Conservation (phyloP, 108 stramenopile species). For the Pseudonitzschia delicatissima region DNA sequence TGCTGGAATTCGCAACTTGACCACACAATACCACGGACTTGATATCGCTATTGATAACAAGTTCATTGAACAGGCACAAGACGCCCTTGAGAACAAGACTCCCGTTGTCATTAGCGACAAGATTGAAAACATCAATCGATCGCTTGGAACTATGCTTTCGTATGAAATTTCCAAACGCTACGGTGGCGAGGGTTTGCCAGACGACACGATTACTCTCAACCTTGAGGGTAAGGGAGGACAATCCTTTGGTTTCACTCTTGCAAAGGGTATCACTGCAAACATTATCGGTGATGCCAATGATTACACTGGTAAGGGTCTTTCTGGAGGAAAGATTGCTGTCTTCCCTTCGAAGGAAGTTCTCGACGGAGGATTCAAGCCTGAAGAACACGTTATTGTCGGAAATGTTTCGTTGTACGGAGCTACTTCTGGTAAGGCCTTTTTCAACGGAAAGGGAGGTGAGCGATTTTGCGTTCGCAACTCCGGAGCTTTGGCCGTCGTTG, state of each 20-base stretch:
- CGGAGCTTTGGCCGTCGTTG: constrained; percentile 94
- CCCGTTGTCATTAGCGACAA: constrained; percentile 78
- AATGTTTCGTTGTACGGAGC: constrained; percentile 97
- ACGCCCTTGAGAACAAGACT: constrained; percentile 78
- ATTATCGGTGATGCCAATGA: constrained; percentile 97
- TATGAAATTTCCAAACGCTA: constrained; percentile 87
- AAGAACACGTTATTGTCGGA: constrained; percentile 93
- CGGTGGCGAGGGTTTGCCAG: constrained; percentile 92
- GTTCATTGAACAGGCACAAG: constrained; percentile 78
- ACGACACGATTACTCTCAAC: constrained; percentile 92
- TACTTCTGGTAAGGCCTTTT: constrained; percentile 94
- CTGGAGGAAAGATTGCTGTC: constrained; percentile 93
- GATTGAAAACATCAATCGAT: constrained; percentile 91
- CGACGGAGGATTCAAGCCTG: constrained; percentile 76
- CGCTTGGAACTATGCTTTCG: constrained; percentile 93
- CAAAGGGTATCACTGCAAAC: constrained; percentile 91
- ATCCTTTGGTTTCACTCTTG: constrained; percentile 92
- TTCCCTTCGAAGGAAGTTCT: constrained; percentile 65
- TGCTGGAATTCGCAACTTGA: constrained; percentile 75
- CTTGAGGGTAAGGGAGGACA: constrained; percentile 93
- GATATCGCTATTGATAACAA: constrained; percentile 81
- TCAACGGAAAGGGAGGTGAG: constrained; percentile 95
- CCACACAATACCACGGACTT: constrained; percentile 85
- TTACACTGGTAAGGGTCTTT: constrained; percentile 96
- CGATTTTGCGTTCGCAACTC: constrained; percentile 98